Conservation (phyloP, 768 basidiomycete species). For the Lanmaoa pseudosensibilis region DNA sequence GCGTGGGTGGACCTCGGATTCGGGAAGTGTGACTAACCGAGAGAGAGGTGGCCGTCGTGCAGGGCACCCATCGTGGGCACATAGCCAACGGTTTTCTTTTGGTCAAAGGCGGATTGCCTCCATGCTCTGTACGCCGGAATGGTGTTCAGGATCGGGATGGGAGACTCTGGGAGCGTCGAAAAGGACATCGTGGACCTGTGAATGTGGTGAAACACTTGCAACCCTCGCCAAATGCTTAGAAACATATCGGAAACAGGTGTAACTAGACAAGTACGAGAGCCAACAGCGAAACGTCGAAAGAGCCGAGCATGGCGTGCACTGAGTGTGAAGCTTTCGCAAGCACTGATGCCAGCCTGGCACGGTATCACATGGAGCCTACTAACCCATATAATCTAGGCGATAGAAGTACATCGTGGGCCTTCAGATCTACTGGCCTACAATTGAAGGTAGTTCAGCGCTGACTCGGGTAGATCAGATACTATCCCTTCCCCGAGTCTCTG, state of each 20-base stretch:
- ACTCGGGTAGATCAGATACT: too few relatives aligned
- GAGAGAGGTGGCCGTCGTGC: constrained; percentile 88
- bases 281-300: background rate
- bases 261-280: background rate
- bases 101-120: constrained; percentile 61
- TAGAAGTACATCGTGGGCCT: too few relatives aligned
- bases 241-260: constrained; percentile 5
- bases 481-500: too few relatives aligned
- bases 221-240: constrained; percentile 2
- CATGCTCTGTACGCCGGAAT: constrained; percentile 68
- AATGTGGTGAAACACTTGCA: background rate
- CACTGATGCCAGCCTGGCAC: background rate
- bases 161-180: constrained; percentile 27
- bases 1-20: background rate
- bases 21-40: constrained; percentile 59
- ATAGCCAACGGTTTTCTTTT: constrained; percentile 75
- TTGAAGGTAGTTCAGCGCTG: too few relatives aligned
- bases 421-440: too few relatives aligned
- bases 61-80: constrained; percentile 99
- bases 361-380: background rate
- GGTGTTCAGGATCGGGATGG: constrained; percentile 54
- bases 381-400: too few relatives aligned
- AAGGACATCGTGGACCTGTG: constrained; percentile 18
- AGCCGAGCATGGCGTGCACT: background rate
- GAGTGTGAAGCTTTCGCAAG: background rate